Percentiles rank a stretch among this genome's conserved stretches.
phyloP scores from a whole-genome alignment of 2,329 filamentous ascomycete species.

The Stachybotrys echinatus region DNA sequence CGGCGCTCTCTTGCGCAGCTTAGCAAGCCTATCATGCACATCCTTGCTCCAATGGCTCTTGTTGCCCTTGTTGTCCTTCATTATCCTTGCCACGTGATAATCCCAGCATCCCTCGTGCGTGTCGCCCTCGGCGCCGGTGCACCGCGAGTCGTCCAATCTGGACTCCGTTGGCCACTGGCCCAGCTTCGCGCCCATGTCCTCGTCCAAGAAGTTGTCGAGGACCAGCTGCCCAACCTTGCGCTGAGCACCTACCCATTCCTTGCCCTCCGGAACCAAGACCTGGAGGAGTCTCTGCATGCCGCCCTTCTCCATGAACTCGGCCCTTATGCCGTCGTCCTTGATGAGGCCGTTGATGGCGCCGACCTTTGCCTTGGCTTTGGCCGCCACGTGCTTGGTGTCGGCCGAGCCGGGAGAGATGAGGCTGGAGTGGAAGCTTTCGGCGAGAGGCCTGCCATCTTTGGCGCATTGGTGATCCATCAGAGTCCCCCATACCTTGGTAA shows the following conservation, averaged over 20 bases:
- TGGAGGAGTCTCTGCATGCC: constrained; percentile 52
- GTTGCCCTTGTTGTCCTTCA: constrained; percentile 28
- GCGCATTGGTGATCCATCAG: constrained; percentile 35
- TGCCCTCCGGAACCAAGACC: constrained; percentile 42
- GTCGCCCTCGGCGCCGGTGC: constrained; percentile 20
- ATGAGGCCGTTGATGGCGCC: constrained; percentile 51
- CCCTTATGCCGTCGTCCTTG: constrained; percentile 45
- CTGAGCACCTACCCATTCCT: constrained; percentile 44
- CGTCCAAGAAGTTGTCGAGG: constrained; percentile 62
- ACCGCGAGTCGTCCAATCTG: constrained; percentile 28
- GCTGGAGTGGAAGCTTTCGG: constrained; percentile 33
- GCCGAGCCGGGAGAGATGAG: constrained; percentile 25
- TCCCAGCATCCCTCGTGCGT: constrained; percentile 54
- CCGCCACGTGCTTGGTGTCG: constrained; percentile 16
- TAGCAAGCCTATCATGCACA: constrained; percentile 28
- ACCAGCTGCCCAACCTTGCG: constrained; percentile 53
- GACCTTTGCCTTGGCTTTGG: constrained; percentile 34
- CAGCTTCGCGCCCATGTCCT: constrained; percentile 53
- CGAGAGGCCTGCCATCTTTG: constrained; percentile 20
- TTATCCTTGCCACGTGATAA: constrained; percentile 40
- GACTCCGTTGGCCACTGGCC: constrained; percentile 48
- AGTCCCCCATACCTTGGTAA: constrained; percentile 41
- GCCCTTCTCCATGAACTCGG: constrained; percentile 47
- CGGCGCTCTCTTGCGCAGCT: constrained; percentile 21
- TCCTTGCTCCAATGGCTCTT: constrained; percentile 41